A percentile compares a stretch with the other conserved stretches of the same genome.
Evolutionary conservation across 2,329 filamentous ascomycete species (phyloP).

Genomic region (Colletotrichum destructivum): DNA sequence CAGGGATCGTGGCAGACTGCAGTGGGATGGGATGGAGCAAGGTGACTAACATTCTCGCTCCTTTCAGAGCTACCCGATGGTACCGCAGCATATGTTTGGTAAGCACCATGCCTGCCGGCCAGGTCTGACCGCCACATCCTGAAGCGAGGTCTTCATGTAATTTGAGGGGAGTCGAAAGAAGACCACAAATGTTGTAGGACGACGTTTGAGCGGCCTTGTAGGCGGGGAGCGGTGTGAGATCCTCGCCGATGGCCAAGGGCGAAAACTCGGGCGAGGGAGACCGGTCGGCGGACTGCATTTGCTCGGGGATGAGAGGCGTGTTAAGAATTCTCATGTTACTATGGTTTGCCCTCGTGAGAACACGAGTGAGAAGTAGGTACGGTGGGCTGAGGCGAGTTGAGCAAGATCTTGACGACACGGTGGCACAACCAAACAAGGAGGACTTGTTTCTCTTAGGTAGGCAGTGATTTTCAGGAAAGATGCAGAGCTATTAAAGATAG

Average conservation of each 20-base stretch:
- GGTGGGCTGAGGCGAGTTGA: background rate
- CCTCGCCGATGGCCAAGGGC: constrained; percentile 66
- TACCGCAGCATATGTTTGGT: constrained; percentile 87
- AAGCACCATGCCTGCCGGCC: constrained; percentile 93
- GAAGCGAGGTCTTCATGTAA: constrained; percentile 89
- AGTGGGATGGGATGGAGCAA: background rate
- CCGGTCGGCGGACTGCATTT: constrained; percentile 38
- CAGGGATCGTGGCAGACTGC: background rate
- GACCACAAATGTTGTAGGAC: constrained; percentile 77
- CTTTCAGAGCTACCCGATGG: constrained; percentile 73
- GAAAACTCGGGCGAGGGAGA: constrained; percentile 66
- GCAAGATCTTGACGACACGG: background rate
- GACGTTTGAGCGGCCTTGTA: constrained; percentile 70
- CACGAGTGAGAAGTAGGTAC: background rate
- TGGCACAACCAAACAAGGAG: background rate
- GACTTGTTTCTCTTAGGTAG: constrained; percentile 7
- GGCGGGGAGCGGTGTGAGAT: constrained; percentile 71
- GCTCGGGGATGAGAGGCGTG: constrained; percentile 33
- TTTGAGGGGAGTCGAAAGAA: constrained; percentile 78
- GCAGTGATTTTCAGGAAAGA: constrained; percentile 13
- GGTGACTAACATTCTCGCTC: constrained; percentile 79
- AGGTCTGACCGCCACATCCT: constrained; percentile 93
- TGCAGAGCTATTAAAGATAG: constrained; percentile 3
- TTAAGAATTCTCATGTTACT: constrained; percentile 41
- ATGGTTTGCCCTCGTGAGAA: constrained; percentile 10